These are phyloP conservation scores for Aspergillus affinis DNA, from an alignment of 495 filamentous ascomycete species.

Conservation along the genomic window DNA sequence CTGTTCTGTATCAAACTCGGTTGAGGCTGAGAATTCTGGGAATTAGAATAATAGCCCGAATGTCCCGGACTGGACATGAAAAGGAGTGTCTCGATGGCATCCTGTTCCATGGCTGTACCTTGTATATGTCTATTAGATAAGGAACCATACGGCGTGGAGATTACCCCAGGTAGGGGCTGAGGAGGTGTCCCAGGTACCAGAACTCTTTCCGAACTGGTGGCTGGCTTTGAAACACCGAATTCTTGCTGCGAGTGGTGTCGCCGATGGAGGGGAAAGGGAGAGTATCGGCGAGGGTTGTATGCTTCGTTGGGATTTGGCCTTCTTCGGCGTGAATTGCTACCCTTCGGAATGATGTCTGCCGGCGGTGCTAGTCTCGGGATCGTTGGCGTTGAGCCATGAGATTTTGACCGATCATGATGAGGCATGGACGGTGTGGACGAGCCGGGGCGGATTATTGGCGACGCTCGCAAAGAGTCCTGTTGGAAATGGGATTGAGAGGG, in stretches of 20 bases:
- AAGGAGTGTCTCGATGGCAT: constrained; percentile 82
- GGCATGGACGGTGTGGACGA: constrained; percentile 17
- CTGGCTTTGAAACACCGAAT: constrained; percentile 17
- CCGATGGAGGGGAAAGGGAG: constrained; percentile 32
- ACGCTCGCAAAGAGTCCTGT: constrained; percentile 11
- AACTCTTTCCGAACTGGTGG: constrained; percentile 22
- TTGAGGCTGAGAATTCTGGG: constrained; percentile 27
- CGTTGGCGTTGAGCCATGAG: constrained; percentile 8
- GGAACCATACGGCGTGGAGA: constrained; percentile 26
- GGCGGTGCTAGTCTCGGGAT: constrained; percentile 56
- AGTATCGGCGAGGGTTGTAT: constrained; percentile 20
- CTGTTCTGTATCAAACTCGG: constrained; percentile 27
- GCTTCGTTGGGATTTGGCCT: constrained; percentile 43
- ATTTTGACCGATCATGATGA: constrained; percentile 17
- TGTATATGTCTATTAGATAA: constrained; percentile 52
- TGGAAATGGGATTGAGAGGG: constrained; percentile 6
- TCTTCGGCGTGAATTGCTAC: constrained; percentile 28
- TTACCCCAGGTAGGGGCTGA: constrained; percentile 30
- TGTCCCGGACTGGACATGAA: constrained; percentile 87
- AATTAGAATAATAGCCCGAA: constrained; percentile 52
- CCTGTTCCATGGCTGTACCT: constrained; percentile 74
- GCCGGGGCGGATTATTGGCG: constrained; percentile 14
- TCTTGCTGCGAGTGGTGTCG: constrained; percentile 42
- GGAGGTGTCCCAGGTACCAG: constrained; percentile 35
- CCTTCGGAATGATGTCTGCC: constrained; percentile 49